These are phyloP conservation scores for Aspergillus uvarum DNA, from an alignment of 2,329 filamentous ascomycete species.

Conservation along the genomic window DNA sequence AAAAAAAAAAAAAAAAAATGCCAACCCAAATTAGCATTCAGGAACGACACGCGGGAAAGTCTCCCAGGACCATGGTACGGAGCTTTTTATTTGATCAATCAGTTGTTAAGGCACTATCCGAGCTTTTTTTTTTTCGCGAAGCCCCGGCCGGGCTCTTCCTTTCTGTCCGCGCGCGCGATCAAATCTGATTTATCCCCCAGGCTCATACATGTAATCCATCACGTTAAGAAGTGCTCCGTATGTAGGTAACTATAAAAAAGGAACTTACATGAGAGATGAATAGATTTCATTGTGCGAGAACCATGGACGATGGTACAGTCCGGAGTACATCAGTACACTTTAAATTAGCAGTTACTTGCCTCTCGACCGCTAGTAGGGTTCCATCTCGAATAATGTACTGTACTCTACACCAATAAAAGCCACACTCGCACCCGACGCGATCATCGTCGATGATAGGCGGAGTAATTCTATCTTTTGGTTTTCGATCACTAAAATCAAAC, in stretches of 20 bases:
- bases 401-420: neutral
- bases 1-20: too few relatives aligned
- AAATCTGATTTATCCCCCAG: neutral
- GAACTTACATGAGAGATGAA: too few relatives aligned
- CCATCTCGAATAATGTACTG: too few relatives aligned
- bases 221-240: neutral
- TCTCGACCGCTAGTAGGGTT: neutral
- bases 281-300: too few relatives aligned
- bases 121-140: neutral
- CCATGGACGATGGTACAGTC: too few relatives aligned
- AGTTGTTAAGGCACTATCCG: neutral
- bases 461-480: conserved; percentile 8
- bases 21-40: neutral
- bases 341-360: too few relatives aligned
- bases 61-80: conserved; percentile 5
- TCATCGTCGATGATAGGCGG: conserved; percentile 9
- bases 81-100: neutral
- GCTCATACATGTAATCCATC: conserved; percentile 1
- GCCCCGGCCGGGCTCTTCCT: too few relatives aligned
- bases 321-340: too few relatives aligned
- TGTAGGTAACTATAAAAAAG: too few relatives aligned
- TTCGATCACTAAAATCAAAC: neutral
- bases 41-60: neutral
- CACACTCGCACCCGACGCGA: neutral
- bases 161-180: too few relatives aligned